A percentile compares a stretch with the other conserved stretches of the same genome.
Conservation (phyloP, 371 early-diverging fungal species). For the Chytridiales sp. region DNA sequence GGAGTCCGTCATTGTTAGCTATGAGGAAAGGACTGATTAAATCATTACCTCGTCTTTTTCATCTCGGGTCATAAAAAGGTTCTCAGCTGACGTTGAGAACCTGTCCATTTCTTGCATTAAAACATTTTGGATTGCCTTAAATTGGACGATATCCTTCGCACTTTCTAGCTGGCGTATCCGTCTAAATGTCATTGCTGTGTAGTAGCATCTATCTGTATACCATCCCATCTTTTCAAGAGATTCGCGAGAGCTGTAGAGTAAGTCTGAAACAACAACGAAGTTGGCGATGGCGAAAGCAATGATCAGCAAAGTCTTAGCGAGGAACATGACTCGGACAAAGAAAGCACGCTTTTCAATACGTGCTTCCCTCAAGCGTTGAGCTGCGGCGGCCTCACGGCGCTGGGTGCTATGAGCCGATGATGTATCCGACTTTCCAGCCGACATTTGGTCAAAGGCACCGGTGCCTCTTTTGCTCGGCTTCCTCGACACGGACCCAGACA, state of each 20-base stretch:
- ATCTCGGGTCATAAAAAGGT: constrained; percentile 10
- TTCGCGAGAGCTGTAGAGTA: neutral
- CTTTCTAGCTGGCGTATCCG: constrained; percentile 12
- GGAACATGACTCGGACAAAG: neutral
- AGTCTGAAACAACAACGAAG: neutral
- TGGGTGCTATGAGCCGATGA: neutral
- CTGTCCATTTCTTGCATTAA: constrained; percentile 15
- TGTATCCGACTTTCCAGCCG: no score
- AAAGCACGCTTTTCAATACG: neutral
- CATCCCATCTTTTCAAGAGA: neutral
- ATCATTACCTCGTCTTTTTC: constrained; percentile 6
- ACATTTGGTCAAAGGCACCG: no score
- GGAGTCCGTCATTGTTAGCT: neutral
- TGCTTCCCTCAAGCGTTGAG: neutral
- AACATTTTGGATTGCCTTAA: neutral
- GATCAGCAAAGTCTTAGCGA: neutral
- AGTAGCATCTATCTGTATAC: constrained; percentile 1
- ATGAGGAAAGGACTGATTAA: neutral
- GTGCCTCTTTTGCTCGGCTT: no score
- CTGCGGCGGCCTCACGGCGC: neutral
- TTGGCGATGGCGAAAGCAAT: neutral
- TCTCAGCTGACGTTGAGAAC: neutral
- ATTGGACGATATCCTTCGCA: constrained; percentile 1
- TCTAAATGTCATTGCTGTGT: constrained; percentile 7
- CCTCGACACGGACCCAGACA: no score